phyloP scores from a whole-genome alignment of 2,329 filamentous ascomycete species.

The Aspergillus texensis region DNA sequence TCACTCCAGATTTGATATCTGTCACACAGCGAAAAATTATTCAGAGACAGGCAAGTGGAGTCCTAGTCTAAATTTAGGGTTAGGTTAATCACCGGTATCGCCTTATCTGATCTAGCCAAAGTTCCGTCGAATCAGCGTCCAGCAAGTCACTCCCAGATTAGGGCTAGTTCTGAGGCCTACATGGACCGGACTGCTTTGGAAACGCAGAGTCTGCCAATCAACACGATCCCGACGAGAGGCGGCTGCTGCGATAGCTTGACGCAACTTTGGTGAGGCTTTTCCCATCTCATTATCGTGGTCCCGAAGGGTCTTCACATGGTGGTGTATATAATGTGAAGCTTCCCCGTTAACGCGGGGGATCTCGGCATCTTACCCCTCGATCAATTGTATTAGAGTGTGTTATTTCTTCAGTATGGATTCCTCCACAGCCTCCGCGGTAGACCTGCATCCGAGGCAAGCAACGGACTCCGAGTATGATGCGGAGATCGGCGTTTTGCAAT shows the following conservation, averaged over 20 bases:
- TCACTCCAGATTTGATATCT: neutral
- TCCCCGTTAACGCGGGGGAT: neutral
- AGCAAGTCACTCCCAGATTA: neutral
- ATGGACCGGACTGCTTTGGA: neutral
- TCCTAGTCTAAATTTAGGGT: neutral
- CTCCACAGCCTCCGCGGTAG: neutral
- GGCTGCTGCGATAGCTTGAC: neutral
- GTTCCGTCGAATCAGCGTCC: neutral
- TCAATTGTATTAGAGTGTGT: neutral
- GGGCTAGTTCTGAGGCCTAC: neutral
- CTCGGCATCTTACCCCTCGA: neutral
- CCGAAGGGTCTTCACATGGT: neutral
- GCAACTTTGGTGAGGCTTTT: neutral
- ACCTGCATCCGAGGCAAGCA: neutral
- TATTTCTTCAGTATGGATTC: neutral
- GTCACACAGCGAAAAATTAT: neutral
- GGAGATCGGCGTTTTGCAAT: neutral
- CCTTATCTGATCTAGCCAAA: neutral
- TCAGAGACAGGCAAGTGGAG: neutral
- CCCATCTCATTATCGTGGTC: neutral
- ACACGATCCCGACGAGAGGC: neutral
- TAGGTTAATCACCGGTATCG: neutral
- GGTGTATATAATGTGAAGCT: neutral
- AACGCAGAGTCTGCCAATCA: neutral
- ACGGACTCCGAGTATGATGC: neutral